phyloP scores from a whole-genome alignment of 129 eudicot genomes.

The Centella asiatica region DNA sequence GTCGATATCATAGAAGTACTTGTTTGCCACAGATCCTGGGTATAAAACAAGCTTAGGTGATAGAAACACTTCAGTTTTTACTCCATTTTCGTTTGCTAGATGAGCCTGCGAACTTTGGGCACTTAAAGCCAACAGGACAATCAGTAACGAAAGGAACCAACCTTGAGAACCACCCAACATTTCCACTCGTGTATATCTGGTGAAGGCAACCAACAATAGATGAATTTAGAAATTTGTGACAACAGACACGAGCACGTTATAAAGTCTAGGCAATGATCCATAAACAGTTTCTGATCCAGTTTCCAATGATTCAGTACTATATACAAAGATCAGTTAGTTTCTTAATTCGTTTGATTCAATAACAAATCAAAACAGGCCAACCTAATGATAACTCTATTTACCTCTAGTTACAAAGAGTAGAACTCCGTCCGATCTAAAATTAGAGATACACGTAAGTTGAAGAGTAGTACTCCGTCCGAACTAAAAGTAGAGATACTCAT shows the following conservation, averaged over 20 bases:
- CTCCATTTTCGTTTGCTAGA: slow-evolving; percentile 21
- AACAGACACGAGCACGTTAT: neutral
- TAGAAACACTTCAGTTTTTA: slow-evolving; percentile 39
- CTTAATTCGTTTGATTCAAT: too few relatives aligned
- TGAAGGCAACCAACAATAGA: neutral
- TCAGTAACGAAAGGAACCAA: neutral
- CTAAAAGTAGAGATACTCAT: too few relatives aligned
- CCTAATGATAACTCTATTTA: neutral
- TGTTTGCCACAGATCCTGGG: slow-evolving; percentile 58
- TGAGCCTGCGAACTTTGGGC: slow-evolving; percentile 20
- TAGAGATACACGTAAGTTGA: too few relatives aligned
- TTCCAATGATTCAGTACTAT: too few relatives aligned
- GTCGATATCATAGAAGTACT: slow-evolving; percentile 39
- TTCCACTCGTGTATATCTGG: neutral
- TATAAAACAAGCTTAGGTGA: slow-evolving; percentile 44
- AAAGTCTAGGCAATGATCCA: too few relatives aligned
- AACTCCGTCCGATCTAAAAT: too few relatives aligned
- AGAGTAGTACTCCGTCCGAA: too few relatives aligned
- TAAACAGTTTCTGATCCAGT: too few relatives aligned
- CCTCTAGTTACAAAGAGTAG: too few relatives aligned
- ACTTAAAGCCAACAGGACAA: slow-evolving; percentile 10
- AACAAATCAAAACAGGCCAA: neutral
- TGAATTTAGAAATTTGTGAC: neutral
- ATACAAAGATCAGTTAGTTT: too few relatives aligned
- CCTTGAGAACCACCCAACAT: slow-evolving; percentile 22